These are phyloP conservation scores for Mucor sp. DNA, from an alignment of 371 early-diverging fungal species.

Conservation along the genomic window DNA sequence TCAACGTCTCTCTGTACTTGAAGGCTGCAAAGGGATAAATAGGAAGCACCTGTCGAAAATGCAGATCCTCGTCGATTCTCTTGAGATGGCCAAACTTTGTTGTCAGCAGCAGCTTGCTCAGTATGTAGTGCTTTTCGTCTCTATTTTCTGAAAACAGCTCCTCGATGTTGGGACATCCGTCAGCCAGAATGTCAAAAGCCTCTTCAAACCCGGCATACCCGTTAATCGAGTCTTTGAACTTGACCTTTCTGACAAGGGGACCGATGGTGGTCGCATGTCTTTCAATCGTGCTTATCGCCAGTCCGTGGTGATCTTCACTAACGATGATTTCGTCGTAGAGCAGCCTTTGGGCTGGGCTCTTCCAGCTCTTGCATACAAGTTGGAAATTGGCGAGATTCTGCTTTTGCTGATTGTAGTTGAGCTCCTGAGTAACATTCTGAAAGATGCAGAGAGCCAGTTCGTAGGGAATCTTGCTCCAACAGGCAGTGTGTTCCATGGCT, in stretches of 20 bases:
- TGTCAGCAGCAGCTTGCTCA: background rate
- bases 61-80: background rate
- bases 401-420: background rate
- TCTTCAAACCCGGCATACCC: too few species aligned
- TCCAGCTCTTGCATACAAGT: background rate
- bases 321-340: background rate
- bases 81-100: background rate
- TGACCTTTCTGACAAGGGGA: background rate
- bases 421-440: background rate
- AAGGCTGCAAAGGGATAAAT: background rate
- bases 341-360: background rate
- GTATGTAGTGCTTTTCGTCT: background rate
- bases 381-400: background rate
- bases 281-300: background rate
- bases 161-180: background rate
- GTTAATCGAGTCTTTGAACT: background rate
- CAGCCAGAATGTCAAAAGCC: background rate
- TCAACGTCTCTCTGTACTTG: background rate
- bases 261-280: background rate
- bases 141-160: background rate
- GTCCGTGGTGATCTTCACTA: background rate
- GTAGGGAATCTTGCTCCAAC: background rate
- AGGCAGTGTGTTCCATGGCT: background rate
- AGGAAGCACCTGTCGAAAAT: background rate
- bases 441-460: background rate